Conservation (phyloP, 306 rosid species). For the Quercus mongolica region DNA sequence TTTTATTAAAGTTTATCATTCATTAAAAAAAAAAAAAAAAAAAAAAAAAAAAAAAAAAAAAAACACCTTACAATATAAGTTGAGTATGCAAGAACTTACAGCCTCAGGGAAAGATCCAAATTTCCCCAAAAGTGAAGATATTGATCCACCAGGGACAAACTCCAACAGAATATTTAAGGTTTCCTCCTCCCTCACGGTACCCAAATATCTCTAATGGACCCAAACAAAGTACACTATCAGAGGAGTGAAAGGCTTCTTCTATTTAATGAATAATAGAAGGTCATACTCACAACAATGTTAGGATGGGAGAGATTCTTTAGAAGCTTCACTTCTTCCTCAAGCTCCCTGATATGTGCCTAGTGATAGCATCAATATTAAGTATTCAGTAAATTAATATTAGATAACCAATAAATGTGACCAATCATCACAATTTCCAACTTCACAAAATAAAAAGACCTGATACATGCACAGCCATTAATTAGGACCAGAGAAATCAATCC, state of each 20-base stretch:
- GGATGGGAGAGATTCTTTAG: conserved; percentile 92
- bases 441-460: neutral
- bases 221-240: conserved; percentile 28
- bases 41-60: neutral
- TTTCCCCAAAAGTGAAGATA: conserved; percentile 95
- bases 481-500: neutral
- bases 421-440: neutral
- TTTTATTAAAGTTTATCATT: too few relatives aligned
- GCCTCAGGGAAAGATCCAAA: conserved; percentile 99
- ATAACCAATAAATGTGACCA: conserved; percentile 5
- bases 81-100: conserved; percentile 51
- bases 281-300: conserved; percentile 90
- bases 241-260: conserved; percentile 12
- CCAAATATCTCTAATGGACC: conserved; percentile 80
- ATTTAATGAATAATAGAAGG: conserved; percentile 23
- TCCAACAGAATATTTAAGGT: conserved; percentile 86
- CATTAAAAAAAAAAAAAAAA: too few relatives aligned
- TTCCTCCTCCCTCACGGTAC: conserved; percentile 92
- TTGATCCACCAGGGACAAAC: conserved; percentile 99
- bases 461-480: neutral
- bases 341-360: conserved; percentile 93
- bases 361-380: conserved; percentile 28
- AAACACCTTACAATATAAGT: conserved; percentile 12
- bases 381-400: conserved; percentile 7
- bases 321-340: conserved; percentile 99